phyloP scores from a whole-genome alignment of 192 early-diverging fungal genomes.

The Entomortierella lignicola region DNA sequence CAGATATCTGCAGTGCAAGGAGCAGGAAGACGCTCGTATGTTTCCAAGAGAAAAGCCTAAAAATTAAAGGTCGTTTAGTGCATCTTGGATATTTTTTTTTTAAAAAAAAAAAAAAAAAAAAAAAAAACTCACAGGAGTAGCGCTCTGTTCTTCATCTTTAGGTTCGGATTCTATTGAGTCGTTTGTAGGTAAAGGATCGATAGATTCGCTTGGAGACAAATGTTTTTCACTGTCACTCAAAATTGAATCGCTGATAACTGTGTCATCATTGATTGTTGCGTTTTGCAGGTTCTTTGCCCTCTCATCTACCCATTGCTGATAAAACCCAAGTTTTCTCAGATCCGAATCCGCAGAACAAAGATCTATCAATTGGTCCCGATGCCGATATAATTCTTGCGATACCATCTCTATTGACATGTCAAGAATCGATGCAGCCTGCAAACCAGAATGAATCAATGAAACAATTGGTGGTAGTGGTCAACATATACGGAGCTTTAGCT shows the following conservation, averaged over 20 bases:
- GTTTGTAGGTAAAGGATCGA: too few relatives aligned
- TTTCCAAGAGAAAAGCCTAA: background rate
- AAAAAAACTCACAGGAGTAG: background rate
- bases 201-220: too few relatives aligned
- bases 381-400: background rate
- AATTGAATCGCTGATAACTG: too few relatives aligned
- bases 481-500: too few relatives aligned
- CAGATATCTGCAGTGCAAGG: slow-evolving; percentile 10
- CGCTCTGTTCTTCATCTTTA: background rate
- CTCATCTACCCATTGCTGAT: background rate
- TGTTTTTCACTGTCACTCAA: too few relatives aligned
- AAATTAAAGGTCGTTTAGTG: background rate
- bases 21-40: slow-evolving; percentile 9
- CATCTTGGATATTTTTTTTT: background rate
- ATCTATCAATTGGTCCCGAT: background rate
- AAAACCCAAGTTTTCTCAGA: background rate
- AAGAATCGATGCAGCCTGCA: slow-evolving; percentile 9
- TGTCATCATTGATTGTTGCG: too few relatives aligned
- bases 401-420: background rate
- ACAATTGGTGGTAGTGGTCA: too few relatives aligned
- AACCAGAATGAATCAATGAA: too few relatives aligned
- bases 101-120: background rate
- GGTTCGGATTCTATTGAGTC: background rate
- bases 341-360: background rate
- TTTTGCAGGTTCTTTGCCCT: background rate